These are phyloP conservation scores for Taphrina communis DNA, from an alignment of 1,139 yeast species.

Conservation along the genomic window DNA sequence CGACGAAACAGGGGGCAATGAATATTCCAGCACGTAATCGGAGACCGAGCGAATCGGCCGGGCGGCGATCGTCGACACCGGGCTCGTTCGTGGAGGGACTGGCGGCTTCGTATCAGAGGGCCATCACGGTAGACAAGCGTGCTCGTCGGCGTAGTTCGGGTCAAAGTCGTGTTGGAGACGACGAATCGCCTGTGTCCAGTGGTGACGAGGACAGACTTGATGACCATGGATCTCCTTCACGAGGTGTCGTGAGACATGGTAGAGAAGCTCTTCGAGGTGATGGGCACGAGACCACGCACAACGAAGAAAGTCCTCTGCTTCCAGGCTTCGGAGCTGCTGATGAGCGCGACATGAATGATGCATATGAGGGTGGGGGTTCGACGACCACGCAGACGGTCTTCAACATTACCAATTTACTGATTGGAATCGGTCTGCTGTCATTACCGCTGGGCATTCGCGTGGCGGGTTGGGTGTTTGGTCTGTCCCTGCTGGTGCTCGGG, in stretches of 20 bases:
- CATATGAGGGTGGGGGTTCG: not conserved
- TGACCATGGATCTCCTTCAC: not conserved
- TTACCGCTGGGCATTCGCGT: slow-evolving; percentile 78
- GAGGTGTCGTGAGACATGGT: too few relatives aligned
- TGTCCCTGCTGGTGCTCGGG: slow-evolving; percentile 45
- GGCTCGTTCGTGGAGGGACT: slow-evolving; percentile 33
- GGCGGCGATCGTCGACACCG: slow-evolving; percentile 1
- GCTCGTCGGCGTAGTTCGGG: slow-evolving; percentile 10
- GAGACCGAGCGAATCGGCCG: not conserved
- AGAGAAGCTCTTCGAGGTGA: too few relatives aligned
- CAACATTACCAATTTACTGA: slow-evolving; percentile 81
- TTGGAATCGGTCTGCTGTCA: slow-evolving; percentile 85
- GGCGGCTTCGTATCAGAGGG: slow-evolving; percentile 34
- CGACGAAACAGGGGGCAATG: not conserved
- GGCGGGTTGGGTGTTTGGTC: slow-evolving; percentile 81
- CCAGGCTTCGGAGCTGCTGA: not conserved
- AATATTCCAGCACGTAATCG: slow-evolving; percentile 6
- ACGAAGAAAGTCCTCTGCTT: not conserved
- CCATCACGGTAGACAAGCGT: slow-evolving; percentile 20
- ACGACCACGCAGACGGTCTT: slow-evolving; percentile 79
- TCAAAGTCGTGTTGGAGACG: not conserved
- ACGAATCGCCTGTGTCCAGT: not conserved
- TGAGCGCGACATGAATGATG: not conserved
- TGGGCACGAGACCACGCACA: too few relatives aligned
- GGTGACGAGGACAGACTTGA: not conserved